Percentiles rank a stretch among this genome's conserved stretches.
phyloP scores from a whole-genome alignment of 1,284 basidiomycete species.

The Malassezia pachydermatis region DNA sequence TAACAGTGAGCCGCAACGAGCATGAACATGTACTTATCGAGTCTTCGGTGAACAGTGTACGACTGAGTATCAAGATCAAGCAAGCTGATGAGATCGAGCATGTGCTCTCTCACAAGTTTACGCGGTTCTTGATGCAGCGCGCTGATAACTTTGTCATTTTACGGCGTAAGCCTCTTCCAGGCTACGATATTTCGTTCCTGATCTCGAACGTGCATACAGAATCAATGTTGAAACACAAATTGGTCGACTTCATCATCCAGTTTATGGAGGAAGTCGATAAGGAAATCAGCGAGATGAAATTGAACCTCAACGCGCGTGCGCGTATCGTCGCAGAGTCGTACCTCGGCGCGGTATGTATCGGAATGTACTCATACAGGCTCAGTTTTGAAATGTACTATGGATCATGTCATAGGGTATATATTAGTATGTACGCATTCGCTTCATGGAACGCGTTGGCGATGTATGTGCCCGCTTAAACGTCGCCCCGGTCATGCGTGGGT shows the following conservation, averaged over 20 bases:
- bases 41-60: slow-evolving; percentile 89
- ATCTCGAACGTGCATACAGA: slow-evolving; percentile 95
- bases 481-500: too few species aligned
- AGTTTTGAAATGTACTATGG: slow-evolving; percentile 3
- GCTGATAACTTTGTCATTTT: slow-evolving; percentile 95
- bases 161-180: slow-evolving; percentile 74
- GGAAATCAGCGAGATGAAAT: slow-evolving; percentile 66
- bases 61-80: slow-evolving; percentile 93
- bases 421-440: too few species aligned
- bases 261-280: slow-evolving; percentile 98
- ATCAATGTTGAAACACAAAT: slow-evolving; percentile 97
- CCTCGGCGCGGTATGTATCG: slow-evolving; percentile 27
- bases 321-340: slow-evolving; percentile 80
- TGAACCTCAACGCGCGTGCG: slow-evolving; percentile 79
- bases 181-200: slow-evolving; percentile 96
- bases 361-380: background rate
- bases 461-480: too few species aligned
- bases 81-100: slow-evolving; percentile 98
- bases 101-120: slow-evolving; percentile 94
- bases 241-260: slow-evolving; percentile 99
- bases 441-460: too few species aligned
- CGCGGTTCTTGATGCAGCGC: slow-evolving; percentile 97
- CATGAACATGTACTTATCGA: slow-evolving; percentile 94
- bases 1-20: slow-evolving; percentile 90
- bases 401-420: too few species aligned